phyloP scores from a whole-genome alignment of 2,329 filamentous ascomycete genomes.

The Aspergillus ibericus region DNA sequence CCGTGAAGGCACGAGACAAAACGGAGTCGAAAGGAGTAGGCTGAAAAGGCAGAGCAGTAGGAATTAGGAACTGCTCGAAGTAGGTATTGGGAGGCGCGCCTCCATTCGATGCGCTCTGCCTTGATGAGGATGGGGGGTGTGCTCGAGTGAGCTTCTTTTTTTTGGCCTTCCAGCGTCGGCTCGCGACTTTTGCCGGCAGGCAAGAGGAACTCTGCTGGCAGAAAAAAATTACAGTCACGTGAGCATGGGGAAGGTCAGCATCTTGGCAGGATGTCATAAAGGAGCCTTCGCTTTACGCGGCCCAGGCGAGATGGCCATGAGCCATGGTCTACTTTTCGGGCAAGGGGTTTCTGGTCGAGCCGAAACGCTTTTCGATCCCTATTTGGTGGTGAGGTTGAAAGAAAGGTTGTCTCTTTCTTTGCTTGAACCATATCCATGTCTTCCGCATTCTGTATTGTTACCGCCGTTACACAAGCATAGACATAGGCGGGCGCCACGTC shows the following conservation, averaged over 20 bases:
- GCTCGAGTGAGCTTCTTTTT: slow-evolving; percentile 14
- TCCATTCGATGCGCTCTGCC: slow-evolving; percentile 18
- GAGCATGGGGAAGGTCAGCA: slow-evolving; percentile 10
- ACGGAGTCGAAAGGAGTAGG: not conserved
- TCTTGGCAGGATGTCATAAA: slow-evolving; percentile 16
- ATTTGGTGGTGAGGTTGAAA: not conserved
- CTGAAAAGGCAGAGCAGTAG: slow-evolving; percentile 14
- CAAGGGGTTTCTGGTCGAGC: not conserved
- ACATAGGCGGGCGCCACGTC: not conserved
- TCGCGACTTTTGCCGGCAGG: slow-evolving; percentile 19
- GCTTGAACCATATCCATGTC: not conserved
- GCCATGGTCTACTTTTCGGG: not conserved
- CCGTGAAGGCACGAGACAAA: slow-evolving; percentile 7
- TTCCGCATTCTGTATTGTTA: not conserved
- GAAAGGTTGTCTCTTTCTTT: not conserved
- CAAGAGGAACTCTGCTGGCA: slow-evolving; percentile 10
- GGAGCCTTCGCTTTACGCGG: not conserved
- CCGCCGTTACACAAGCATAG: not conserved
- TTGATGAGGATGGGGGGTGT: slow-evolving; percentile 4
- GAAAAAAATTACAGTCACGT: slow-evolving; percentile 23
- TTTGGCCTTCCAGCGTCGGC: slow-evolving; percentile 12
- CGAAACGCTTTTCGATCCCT: too few relatives aligned
- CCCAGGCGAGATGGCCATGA: not conserved
- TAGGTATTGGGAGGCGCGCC: slow-evolving; percentile 1
- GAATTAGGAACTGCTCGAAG: not conserved